Evolutionary conservation across 805 yeast species (phyloP).

Genomic region (Kluyveromyces siamensis): DNA sequence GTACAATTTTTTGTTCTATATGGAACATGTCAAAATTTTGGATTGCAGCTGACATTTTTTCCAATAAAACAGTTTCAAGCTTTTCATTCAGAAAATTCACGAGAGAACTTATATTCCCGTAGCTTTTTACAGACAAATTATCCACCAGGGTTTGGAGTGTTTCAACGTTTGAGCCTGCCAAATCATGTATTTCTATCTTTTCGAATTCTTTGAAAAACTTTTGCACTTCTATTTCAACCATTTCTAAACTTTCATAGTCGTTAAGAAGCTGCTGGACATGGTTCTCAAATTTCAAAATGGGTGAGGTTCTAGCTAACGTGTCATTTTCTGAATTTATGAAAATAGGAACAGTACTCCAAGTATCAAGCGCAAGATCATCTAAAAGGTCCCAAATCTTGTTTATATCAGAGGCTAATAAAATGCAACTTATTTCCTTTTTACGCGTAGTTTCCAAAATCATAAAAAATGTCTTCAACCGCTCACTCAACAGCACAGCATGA

Average conservation of each 20-base stretch:
- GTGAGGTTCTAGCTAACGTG: background rate
- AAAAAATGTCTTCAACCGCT: slow-evolving; percentile 38
- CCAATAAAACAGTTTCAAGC: background rate
- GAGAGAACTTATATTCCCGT: background rate
- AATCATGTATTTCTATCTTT: background rate
- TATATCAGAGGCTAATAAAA: slow-evolving; percentile 33
- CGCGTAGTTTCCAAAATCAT: slow-evolving; percentile 15
- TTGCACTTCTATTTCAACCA: background rate
- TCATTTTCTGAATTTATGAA: background rate
- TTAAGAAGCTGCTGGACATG: background rate
- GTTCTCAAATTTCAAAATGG: background rate
- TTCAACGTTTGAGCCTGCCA: background rate
- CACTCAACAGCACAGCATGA: slow-evolving; percentile 43
- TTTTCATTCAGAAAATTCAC: background rate
- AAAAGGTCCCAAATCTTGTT: slow-evolving; percentile 28
- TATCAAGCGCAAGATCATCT: slow-evolving; percentile 28
- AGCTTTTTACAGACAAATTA: background rate
- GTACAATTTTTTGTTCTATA: background rate
- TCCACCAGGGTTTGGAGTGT: background rate
- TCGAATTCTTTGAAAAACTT: background rate
- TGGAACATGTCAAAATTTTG: background rate
- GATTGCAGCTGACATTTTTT: background rate
- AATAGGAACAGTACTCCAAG: slow-evolving; percentile 45
- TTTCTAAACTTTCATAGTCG: background rate
- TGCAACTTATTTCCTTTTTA: slow-evolving; percentile 33